Evolutionary conservation across 192 early-diverging fungal species (phyloP).

Genomic region (Funneliformis geosporum): DNA sequence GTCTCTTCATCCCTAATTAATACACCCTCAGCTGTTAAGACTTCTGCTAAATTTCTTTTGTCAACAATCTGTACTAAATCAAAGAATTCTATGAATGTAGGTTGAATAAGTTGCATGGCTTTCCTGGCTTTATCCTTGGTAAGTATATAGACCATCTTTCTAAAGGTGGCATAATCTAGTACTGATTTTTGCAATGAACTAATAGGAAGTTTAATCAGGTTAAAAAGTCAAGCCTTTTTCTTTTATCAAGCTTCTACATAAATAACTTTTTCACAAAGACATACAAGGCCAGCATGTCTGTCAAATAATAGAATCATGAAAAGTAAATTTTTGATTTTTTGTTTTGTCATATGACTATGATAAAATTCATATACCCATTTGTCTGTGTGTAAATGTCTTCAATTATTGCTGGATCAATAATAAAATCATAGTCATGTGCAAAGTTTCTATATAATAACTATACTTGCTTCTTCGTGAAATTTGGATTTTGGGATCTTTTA

Average conservation of each 20-base stretch:
- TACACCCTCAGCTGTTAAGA: slow-evolving; percentile 19
- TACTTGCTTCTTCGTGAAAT: slow-evolving; percentile 38
- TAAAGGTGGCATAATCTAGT: too few relatives aligned
- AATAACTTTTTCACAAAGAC: slow-evolving; percentile 17
- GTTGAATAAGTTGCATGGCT: too few relatives aligned
- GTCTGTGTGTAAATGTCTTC: slow-evolving; percentile 34
- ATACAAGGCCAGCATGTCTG: slow-evolving; percentile 22
- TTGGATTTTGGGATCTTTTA: slow-evolving; percentile 32
- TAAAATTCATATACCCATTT: slow-evolving; percentile 33
- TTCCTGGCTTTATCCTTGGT: too few relatives aligned
- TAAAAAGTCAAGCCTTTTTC: slow-evolving; percentile 9
- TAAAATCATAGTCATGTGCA: background rate
- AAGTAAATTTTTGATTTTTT: slow-evolving; percentile 12
- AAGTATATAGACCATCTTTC: too few relatives aligned
- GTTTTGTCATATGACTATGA: slow-evolving; percentile 11
- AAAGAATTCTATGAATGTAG: background rate
- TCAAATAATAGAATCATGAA: background rate
- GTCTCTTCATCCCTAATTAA: background rate
- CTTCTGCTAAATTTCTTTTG: slow-evolving; percentile 15
- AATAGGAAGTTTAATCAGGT: background rate
- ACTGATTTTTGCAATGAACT: too few relatives aligned
- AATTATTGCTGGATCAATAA: slow-evolving; percentile 33
- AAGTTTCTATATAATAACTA: slow-evolving; percentile 16
- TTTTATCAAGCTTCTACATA: background rate
- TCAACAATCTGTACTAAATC: slow-evolving; percentile 2